phyloP scores from a whole-genome alignment of 1,284 basidiomycete genomes.

The Marasmius sp. region DNA sequence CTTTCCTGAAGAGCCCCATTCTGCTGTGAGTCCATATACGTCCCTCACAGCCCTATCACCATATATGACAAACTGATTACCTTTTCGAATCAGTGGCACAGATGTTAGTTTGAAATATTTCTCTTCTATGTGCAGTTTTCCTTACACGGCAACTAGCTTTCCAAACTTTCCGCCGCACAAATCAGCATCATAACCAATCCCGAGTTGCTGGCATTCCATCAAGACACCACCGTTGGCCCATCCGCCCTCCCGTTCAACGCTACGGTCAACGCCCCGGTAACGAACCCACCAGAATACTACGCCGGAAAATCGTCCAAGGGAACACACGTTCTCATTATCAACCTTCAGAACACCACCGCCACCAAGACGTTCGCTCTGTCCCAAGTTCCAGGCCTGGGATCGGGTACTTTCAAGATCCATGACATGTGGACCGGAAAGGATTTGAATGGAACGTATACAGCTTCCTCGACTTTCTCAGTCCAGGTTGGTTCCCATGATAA shows the following conservation, averaged over 20 bases:
- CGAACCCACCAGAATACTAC: slow-evolving; percentile 51
- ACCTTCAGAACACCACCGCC: slow-evolving; percentile 36
- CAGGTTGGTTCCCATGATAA: slow-evolving; percentile 51
- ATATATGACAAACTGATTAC: background rate
- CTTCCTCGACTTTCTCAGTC: slow-evolving; percentile 35
- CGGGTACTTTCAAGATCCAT: slow-evolving; percentile 42
- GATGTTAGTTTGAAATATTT: slow-evolving; percentile 34
- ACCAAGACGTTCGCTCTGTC: slow-evolving; percentile 47
- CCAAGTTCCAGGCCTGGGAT: slow-evolving; percentile 41
- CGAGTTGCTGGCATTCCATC: slow-evolving; percentile 54
- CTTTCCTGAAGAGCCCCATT: slow-evolving; percentile 57
- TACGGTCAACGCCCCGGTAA: slow-evolving; percentile 33
- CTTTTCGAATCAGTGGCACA: slow-evolving; percentile 36
- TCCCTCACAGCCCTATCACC: background rate
- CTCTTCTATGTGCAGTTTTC: background rate
- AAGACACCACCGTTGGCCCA: slow-evolving; percentile 44
- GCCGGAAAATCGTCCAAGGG: slow-evolving; percentile 48
- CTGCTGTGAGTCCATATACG: slow-evolving; percentile 33
- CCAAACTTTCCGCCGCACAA: slow-evolving; percentile 37
- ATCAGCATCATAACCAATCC: slow-evolving; percentile 49
- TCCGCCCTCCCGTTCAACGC: slow-evolving; percentile 50
- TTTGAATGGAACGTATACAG: slow-evolving; percentile 39
- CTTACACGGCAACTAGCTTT: slow-evolving; percentile 33
- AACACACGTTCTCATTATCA: slow-evolving; percentile 55
- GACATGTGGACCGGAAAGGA: slow-evolving; percentile 56